Conservation (phyloP, 2,329 filamentous ascomycete genomes). For the Aureobasidium pullulans region DNA sequence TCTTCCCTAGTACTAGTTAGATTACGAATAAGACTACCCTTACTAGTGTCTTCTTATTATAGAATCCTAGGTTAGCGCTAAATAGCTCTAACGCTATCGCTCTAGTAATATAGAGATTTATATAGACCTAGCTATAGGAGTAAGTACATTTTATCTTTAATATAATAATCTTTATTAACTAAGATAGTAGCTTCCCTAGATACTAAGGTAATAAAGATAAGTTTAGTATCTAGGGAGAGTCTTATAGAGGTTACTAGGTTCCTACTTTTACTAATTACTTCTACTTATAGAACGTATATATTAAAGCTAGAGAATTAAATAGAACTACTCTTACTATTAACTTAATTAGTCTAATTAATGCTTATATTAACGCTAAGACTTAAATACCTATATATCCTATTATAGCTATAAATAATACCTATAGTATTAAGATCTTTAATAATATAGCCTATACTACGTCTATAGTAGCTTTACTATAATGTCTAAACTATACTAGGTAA, state of each 20-base stretch:
- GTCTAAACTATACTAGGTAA: not conserved
- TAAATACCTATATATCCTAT: constrained; percentile 35
- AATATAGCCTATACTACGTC: not conserved
- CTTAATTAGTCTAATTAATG: constrained; percentile 51
- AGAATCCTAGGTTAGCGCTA: constrained; percentile 17
- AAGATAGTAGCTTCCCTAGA: not conserved
- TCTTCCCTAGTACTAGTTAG: constrained; percentile 14
- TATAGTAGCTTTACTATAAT: not conserved
- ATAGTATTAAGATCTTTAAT: constrained; percentile 26
- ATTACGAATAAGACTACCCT: constrained; percentile 19
- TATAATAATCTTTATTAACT: not conserved
- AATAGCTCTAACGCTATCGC: constrained; percentile 40
- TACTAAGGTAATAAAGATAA: not conserved
- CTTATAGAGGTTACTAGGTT: not conserved
- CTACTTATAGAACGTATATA: constrained; percentile 53
- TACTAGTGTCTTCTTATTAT: constrained; percentile 19
- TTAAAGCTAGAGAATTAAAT: constrained; percentile 32
- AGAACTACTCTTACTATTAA: constrained; percentile 36
- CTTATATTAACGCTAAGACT: constrained; percentile 44
- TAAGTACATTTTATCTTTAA: not conserved
- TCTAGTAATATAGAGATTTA: constrained; percentile 48
- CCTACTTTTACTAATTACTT: constrained; percentile 27
- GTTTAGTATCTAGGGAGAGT: not conserved
- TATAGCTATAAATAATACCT: constrained; percentile 30
- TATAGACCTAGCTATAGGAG: constrained; percentile 41